Evolutionary conservation across 345 rosid species (phyloP), one percentile per base, ranked within the genome.

Genomic region (Mallotus nudiflorus): DNA sequence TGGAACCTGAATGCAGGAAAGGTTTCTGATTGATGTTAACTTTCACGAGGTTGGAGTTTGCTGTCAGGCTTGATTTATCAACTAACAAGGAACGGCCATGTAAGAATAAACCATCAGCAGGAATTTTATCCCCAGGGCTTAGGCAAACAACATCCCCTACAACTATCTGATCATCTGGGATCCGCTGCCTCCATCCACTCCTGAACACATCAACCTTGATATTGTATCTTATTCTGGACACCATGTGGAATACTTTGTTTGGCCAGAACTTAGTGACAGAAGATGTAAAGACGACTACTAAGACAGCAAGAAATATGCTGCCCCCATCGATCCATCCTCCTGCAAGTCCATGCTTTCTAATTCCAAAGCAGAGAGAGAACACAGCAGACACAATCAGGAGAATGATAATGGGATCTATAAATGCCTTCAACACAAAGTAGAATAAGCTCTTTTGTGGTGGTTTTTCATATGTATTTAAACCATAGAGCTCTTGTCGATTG

Each of bases 401-500:
- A 22, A 77, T 74, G 35, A 77, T 77, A 6, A 62, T 74, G 55
- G 65, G 69, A 62, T 77, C 84, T 25, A 67, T 73, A 28, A 67
- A 63, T 3, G 81, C 76, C 63, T 81, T 78, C 16, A 51, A 31
- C 33, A 77, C 65, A 53, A 77, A 81, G 29, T 68, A 48, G 9
- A 81, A 52, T 50, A 81, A 68, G 42, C 81, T 42, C 67, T 77
- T 77, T 1, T 90, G 55, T 0, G 88, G 92, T 1, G 86, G 89
- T 68, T 84, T 87, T 16, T 82, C 80, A 46, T 92, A 92, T 0
- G 85, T 83, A 74, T 92, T 92, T 19, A 82, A 79, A n/a, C 97
- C 96, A 15, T 83, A 89, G 15, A 72, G 77, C 0, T 77, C 61
- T 1, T 78, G 89, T 46, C 91, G 71, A 56, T 76, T 42, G 6